Evolutionary conservation across 177 flowering plant genomes (phyloP), one percentile per base, ranked within the genome.

Genomic region (Vitis hybrid): DNA sequence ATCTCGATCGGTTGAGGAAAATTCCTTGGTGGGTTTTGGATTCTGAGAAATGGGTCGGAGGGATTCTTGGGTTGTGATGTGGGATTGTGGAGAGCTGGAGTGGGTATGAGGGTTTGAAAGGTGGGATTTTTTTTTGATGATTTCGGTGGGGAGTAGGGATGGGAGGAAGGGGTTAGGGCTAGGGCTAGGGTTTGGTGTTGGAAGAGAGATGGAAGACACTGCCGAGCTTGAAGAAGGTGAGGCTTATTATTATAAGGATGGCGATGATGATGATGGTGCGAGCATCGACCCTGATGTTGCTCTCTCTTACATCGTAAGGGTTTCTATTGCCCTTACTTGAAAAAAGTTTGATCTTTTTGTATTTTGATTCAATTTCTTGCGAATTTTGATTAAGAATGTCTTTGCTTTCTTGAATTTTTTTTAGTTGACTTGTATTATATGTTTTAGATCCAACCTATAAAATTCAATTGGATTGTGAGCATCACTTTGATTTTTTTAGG

Each of bases 211-310:
- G 88, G 91, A 83, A 57, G 88, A 86, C 55, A 73, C 79, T 70
- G 47, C 47, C 47, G 94, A 90, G 82, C 84, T 90, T 69, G 94
- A 90, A 82, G 94, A 90, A 87, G 94, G 94, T n/a, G 94, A 88
- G 68, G 89, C 92, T 71, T 86, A 73, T 70, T 82, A 80, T 51
- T 82, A 75, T 65, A 78, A 69, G 19, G 72, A 75, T 52, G 64
- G 78, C 19, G 76, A 74, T 38, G 77, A 77, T n/a, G 71, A 71
- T 63, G 80, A 70, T 68, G 80, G 80, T 79, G 74, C 77, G 33
- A 71, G 74, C 73, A 72, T 84, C 65, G 94, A 90, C 81, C 90
- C 88, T 64, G 92, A 88, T 83, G 73, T 81, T 72, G 78, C 81
- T 62, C 84, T 88, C 67, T 85, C 92, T 64, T 90, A 90, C 81